Conservation (phyloP, 805 yeast species). For the Zygotorulaspora chibaensis region DNA sequence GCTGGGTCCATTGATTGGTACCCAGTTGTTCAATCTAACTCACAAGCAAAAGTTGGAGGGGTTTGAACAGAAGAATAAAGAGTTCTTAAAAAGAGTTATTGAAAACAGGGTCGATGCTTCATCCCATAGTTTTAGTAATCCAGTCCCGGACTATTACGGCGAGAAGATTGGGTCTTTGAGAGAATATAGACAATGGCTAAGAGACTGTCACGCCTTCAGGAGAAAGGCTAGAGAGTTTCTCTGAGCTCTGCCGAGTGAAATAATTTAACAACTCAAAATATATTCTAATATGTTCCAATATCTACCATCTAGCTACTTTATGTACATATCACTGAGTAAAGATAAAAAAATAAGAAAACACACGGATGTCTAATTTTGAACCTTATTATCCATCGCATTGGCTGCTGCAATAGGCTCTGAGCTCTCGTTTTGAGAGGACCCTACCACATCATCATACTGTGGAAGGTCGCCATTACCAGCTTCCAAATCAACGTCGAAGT, state of each 20-base stretch:
- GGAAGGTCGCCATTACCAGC: conserved; percentile 14
- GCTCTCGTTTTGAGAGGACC: neutral
- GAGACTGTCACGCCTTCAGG: conserved; percentile 89
- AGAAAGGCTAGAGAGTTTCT: conserved; percentile 75
- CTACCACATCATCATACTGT: conserved; percentile 19
- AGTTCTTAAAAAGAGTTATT: conserved; percentile 68
- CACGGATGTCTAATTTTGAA: conserved; percentile 13
- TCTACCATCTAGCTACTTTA: neutral
- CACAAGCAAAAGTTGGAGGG: conserved; percentile 44
- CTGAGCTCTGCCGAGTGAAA: conserved; percentile 26
- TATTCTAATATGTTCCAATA: neutral
- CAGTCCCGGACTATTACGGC: conserved; percentile 98
- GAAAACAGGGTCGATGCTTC: conserved; percentile 88
- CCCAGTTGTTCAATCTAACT: conserved; percentile 56
- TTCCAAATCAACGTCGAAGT: conserved; percentile 18
- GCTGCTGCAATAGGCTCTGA: conserved; percentile 6
- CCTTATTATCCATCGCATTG: conserved; percentile 20
- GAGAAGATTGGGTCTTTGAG: conserved; percentile 85
- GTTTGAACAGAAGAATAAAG: conserved; percentile 60
- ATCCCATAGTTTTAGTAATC: conserved; percentile 83
- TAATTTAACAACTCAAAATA: neutral
- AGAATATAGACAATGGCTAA: conserved; percentile 90
- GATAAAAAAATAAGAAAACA: neutral
- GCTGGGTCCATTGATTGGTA: conserved; percentile 79
- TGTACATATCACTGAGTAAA: neutral